A percentile compares a stretch with the other conserved stretches of the same genome.
phyloP scores from a whole-genome alignment of 441 rosid species.

The Omphalea diandra region DNA sequence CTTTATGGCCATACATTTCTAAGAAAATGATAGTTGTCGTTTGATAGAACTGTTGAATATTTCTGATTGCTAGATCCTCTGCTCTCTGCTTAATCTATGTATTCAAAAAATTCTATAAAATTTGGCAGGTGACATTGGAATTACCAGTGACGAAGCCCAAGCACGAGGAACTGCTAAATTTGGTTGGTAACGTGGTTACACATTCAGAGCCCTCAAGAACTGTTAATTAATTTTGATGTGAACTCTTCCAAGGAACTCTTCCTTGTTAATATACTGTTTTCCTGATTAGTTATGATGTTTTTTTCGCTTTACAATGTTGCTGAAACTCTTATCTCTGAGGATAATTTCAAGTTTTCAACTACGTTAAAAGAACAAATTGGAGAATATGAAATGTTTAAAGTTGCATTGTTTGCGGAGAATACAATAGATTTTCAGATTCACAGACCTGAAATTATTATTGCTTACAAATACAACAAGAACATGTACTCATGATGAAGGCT shows the following conservation, averaged over 20 bases:
- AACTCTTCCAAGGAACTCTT: too few species aligned
- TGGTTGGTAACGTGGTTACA: conserved; percentile 36
- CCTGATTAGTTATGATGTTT: not conserved
- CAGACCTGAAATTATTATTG: not conserved
- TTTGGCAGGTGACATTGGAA: conserved; percentile 71
- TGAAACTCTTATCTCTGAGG: conserved; percentile 6
- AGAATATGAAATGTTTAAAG: too few species aligned
- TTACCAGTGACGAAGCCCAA: conserved; percentile 46
- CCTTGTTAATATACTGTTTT: not conserved
- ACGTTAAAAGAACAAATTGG: too few species aligned
- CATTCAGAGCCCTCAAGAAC: conserved; percentile 25
- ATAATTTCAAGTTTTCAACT: too few species aligned
- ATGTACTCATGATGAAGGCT: too few species aligned
- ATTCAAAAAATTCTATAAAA: not conserved
- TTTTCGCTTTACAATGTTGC: not conserved
- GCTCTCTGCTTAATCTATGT: not conserved
- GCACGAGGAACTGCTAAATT: conserved; percentile 49
- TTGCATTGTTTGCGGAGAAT: too few species aligned
- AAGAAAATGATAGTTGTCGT: not conserved
- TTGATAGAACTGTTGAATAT: not conserved
- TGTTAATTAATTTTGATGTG: not conserved
- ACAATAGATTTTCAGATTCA: not conserved
- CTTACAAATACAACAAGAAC: not conserved
- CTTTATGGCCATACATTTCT: too few species aligned
- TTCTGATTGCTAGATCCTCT: conserved; percentile 4